These are phyloP conservation scores for Saccharomycopsis phalli DNA, from an alignment of 1,139 yeast genomes.

Conservation along the genomic window DNA sequence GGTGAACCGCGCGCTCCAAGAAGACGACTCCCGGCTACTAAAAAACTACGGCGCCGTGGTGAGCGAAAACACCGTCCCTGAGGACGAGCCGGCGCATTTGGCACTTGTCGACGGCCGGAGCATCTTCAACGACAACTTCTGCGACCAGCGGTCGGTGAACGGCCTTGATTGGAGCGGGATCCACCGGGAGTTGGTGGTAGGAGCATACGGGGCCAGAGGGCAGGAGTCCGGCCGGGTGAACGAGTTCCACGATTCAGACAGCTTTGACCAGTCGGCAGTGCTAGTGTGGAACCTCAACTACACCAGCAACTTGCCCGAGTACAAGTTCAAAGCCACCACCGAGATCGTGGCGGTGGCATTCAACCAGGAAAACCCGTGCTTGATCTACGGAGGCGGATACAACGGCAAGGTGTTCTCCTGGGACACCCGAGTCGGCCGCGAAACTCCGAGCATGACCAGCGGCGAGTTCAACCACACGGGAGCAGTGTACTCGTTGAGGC, in stretches of 20 bases:
- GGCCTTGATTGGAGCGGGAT: constrained; percentile 36
- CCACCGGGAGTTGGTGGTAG: constrained; percentile 36
- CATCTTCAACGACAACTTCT: constrained; percentile 23
- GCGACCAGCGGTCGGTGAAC: constrained; percentile 29
- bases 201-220: constrained; percentile 25
- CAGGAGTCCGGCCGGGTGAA: constrained; percentile 5
- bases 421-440: constrained; percentile 33
- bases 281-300: constrained; percentile 28
- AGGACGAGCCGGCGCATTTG: background rate
- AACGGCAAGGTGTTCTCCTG: constrained; percentile 41
- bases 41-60: constrained; percentile 25
- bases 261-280: constrained; percentile 32
- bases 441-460: constrained; percentile 22
- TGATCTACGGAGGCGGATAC: constrained; percentile 37
- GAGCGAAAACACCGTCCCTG: background rate
- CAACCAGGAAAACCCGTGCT: constrained; percentile 30
- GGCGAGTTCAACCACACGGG: constrained; percentile 31
- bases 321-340: constrained; percentile 39
- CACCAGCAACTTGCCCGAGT: constrained; percentile 35
- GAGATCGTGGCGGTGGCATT: constrained; percentile 33
- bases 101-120: constrained; percentile 20
- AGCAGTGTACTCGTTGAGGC: constrained; percentile 33
- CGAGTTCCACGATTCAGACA: constrained; percentile 27
- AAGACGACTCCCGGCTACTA: constrained; percentile 29
- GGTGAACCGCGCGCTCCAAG: constrained; percentile 32